phyloP scores from a whole-genome alignment of 257 asterid genomes.

The Plantago major region DNA sequence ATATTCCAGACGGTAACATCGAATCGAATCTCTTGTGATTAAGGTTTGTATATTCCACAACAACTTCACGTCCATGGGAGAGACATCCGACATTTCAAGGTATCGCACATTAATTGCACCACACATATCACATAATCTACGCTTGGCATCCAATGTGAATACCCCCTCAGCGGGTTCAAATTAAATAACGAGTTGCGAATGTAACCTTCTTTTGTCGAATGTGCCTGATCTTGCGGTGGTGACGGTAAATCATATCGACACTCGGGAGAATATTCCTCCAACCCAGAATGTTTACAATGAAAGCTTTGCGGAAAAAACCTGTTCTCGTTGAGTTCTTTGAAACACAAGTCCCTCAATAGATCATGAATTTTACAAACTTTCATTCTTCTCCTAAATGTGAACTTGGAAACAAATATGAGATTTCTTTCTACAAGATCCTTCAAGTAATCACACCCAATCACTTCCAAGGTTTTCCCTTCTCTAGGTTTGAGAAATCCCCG shows the following conservation, averaged over 20 bases:
- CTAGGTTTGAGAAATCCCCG: neutral
- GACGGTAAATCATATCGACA: too few relatives aligned
- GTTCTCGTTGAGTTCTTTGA: neutral
- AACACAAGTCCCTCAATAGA: neutral
- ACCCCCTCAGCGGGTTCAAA: too few relatives aligned
- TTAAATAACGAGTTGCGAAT: too few relatives aligned
- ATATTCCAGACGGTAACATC: conserved; percentile 1
- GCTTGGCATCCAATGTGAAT: neutral
- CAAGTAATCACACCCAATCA: neutral
- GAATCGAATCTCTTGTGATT: neutral
- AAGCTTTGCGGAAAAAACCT: neutral
- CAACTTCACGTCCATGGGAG: neutral
- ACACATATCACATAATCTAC: neutral
- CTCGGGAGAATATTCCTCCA: neutral
- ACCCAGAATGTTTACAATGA: too few relatives aligned
- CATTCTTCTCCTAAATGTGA: neutral
- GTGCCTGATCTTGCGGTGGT: too few relatives aligned
- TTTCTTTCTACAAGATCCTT: neutral
- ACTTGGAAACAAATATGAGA: neutral
- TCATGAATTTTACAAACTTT: neutral
- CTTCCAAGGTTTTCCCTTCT: neutral
- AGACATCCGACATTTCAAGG: neutral
- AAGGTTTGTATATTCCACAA: neutral
- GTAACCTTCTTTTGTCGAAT: too few relatives aligned
- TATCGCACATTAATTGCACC: neutral